Percentiles rank a stretch among this genome's conserved stretches.
phyloP scores from a whole-genome alignment of 148 eudicot genomes.

The Nyssa sinensis region DNA sequence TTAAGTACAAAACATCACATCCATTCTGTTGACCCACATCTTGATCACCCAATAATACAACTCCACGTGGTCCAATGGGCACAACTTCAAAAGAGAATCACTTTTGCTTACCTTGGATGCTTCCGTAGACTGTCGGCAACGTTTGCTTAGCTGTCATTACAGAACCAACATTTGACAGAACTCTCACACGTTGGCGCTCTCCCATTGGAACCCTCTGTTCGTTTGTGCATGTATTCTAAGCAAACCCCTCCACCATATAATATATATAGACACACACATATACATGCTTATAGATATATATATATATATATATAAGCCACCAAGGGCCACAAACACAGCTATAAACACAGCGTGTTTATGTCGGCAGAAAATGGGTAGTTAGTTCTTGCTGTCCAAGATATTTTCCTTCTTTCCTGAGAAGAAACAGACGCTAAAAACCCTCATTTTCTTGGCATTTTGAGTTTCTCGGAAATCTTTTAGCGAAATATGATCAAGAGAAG shows the following conservation, averaged over 20 bases:
- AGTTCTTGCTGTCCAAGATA: background rate
- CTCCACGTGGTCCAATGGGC: conserved; percentile 22
- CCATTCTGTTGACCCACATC: background rate
- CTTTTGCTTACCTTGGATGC: conserved; percentile 18
- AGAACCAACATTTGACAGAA: background rate
- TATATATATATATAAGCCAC: background rate
- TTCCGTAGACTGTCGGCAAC: conserved; percentile 25
- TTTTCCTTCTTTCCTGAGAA: too few relatives aligned
- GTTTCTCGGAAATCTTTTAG: background rate
- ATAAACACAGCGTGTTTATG: background rate
- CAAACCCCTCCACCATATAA: background rate
- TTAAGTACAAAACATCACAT: too few relatives aligned
- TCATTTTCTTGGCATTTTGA: background rate
- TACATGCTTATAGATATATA: too few relatives aligned
- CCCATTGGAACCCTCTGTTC: background rate
- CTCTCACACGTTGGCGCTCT: background rate
- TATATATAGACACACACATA: too few relatives aligned
- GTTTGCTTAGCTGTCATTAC: conserved; percentile 14
- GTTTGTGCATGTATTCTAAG: background rate
- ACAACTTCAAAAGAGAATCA: background rate
- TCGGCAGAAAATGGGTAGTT: background rate
- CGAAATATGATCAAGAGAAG: conserved; percentile 21
- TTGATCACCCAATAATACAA: conserved; percentile 2
- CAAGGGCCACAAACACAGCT: background rate
- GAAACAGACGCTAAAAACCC: too few relatives aligned